Evolutionary conservation across 306 rosid species (phyloP), one percentile per base, ranked within the genome.

Genomic region (Canavalia ensiformis): DNA sequence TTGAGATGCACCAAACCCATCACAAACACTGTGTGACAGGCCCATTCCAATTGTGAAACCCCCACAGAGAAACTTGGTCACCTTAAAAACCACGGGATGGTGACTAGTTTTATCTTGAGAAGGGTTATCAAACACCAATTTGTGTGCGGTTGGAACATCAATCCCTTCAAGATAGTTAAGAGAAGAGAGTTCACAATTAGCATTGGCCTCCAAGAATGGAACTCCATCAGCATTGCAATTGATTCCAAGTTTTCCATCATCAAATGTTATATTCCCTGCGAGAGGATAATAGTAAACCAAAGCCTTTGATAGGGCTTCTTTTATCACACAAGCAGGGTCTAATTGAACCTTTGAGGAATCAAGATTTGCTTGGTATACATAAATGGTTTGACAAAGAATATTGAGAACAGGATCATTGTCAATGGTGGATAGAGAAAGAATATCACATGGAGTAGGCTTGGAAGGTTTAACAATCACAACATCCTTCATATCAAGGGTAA

Each of bases 1-100:
- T 33, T 83, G 86, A 2, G 86, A 81, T 0, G 88, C 91, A 7
- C 91, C 88, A 45, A 51, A 78, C 29, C 89, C 91, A 46, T 88
- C 91, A 82, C 89, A 86, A 25, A 88, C 88, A 11, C 76, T n/a
- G 44, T 88, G 91, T 45, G 89, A 86, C 78, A 86, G 51, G 5
- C 89, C 86, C 79, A 88, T 80, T 31, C 89, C 91, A 69, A 88
- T 77, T 3, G 86, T 81, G 88, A 88, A 88, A 57, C 91, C 86
- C 18, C 91, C 91, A 66, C 91, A 88, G 0, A 81, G 71, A 68
- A 88, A 88, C 69, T 83, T 86, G 10, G 89, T 88, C 45, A 88
- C 89, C 76, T 86, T 81, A 25, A 88, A 65, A 56, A 83, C 81
- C 54, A 86, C 47, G 81, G 83, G 84, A 58, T 81, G 72, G 18